Conservation (phyloP, 495 filamentous ascomycete genomes). For the Penicillium antarcticum region DNA sequence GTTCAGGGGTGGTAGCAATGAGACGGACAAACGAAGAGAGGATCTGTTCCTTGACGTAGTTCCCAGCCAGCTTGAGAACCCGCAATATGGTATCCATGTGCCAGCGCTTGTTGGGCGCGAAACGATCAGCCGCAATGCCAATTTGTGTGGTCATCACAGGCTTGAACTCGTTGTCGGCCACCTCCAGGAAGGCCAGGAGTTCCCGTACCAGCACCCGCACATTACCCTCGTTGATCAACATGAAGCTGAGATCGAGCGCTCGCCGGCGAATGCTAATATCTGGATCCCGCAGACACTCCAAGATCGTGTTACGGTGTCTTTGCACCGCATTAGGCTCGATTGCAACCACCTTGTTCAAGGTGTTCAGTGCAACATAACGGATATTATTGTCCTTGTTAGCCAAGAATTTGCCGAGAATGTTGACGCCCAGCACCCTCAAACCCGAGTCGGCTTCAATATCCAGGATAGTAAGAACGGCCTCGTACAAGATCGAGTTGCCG, state of each 20-base stretch:
- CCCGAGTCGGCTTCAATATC: conserved; percentile 98
- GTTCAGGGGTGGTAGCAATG: conserved; percentile 88
- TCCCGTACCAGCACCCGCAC: conserved; percentile 91
- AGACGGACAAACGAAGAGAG: conserved; percentile 93
- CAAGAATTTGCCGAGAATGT: conserved; percentile 96
- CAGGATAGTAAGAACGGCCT: conserved; percentile 93
- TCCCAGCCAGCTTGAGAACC: conserved; percentile 90
- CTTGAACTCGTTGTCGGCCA: conserved; percentile 98
- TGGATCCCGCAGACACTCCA: conserved; percentile 95
- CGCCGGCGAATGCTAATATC: conserved; percentile 96
- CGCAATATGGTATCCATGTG: conserved; percentile 96
- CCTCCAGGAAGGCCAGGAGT: conserved; percentile 89
- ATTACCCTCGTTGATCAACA: conserved; percentile 94
- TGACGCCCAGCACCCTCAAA: conserved; percentile 88
- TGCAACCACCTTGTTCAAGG: conserved; percentile 95
- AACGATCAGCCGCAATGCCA: conserved; percentile 92
- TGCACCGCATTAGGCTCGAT: conserved; percentile 98
- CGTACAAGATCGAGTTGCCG: conserved; percentile 95
- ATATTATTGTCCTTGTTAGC: conserved; percentile 99
- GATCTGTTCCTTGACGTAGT: conserved; percentile 97
- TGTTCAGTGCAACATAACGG: conserved; percentile 95
- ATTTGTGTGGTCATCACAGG: conserved; percentile 96
- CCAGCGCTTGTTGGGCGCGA: conserved; percentile 95
- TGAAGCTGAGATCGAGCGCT: conserved; percentile 95
- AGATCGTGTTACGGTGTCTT: conserved; percentile 92